phyloP scores from a whole-genome alignment of 495 filamentous ascomycete species.

The Aspergillus wentii region DNA sequence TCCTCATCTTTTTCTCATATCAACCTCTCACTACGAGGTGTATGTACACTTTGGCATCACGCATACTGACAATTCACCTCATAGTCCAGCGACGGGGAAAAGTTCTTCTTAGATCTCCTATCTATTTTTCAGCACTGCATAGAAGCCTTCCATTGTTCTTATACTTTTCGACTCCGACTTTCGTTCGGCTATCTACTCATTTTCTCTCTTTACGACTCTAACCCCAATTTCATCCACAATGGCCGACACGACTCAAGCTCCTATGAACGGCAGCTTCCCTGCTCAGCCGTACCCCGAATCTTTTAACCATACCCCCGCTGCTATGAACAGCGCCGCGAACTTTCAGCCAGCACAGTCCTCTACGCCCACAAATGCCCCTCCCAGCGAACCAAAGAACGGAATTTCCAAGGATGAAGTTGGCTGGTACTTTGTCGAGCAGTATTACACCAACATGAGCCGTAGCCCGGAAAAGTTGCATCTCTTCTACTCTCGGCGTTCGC shows the following conservation, averaged over 20 bases:
- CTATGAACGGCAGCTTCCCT: conserved; percentile 43
- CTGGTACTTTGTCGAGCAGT: conserved; percentile 99
- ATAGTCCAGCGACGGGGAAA: conserved; percentile 17
- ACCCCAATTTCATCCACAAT: conserved; percentile 20
- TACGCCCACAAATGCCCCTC: conserved; percentile 37
- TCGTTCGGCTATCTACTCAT: conserved; percentile 13
- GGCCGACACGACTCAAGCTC: conserved; percentile 40
- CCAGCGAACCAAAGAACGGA: conserved; percentile 38
- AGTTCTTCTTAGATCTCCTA: conserved; percentile 9
- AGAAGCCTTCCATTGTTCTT: conserved; percentile 2
- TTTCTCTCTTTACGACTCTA: conserved; percentile 13
- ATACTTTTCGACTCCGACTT: conserved; percentile 5
- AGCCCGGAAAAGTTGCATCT: conserved; percentile 88
- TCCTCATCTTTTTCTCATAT: conserved; percentile 7
- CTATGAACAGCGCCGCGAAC: conserved; percentile 33
- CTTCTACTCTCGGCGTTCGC: conserved; percentile 79
- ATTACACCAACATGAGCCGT: conserved; percentile 95
- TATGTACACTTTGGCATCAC: conserved; percentile 6
- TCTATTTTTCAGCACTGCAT: conserved; percentile 4
- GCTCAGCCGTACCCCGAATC: conserved; percentile 38
- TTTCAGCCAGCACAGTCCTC: conserved; percentile 43
- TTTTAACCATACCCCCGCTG: conserved; percentile 30
- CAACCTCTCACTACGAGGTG: too few relatives aligned
- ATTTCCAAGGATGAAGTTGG: conserved; percentile 83
- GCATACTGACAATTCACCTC: conserved; percentile 10